phyloP scores from a whole-genome alignment of 2,329 filamentous ascomycete genomes.

The Aspergillus sp. region DNA sequence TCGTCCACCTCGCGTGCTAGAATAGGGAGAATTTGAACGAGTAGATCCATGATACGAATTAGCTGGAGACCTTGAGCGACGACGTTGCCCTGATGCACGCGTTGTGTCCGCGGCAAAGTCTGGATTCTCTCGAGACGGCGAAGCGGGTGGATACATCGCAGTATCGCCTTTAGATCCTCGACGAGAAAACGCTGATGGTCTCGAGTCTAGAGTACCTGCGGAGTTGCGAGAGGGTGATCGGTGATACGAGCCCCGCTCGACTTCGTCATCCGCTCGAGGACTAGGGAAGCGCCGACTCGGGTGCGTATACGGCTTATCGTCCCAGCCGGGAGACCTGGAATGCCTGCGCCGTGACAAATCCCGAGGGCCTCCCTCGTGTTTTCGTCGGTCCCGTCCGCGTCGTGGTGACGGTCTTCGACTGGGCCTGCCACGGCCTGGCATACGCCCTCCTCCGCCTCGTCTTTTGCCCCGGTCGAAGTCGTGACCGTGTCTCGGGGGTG shows the following conservation, averaged over 20 bases:
- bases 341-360: slow-evolving; percentile 27
- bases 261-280: slow-evolving; percentile 25
- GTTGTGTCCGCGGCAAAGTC: slow-evolving; percentile 33
- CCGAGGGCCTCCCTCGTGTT: slow-evolving; percentile 30
- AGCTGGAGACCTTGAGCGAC: slow-evolving; percentile 47
- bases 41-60: slow-evolving; percentile 61
- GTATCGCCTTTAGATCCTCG: slow-evolving; percentile 21
- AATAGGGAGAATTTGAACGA: slow-evolving; percentile 62
- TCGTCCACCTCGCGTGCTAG: slow-evolving; percentile 55
- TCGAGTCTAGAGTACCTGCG: slow-evolving; percentile 30
- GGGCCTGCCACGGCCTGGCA: slow-evolving; percentile 32
- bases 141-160: slow-evolving; percentile 30
- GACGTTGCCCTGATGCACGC: slow-evolving; percentile 28
- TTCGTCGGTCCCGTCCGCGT: slow-evolving; percentile 34
- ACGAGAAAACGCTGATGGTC: slow-evolving; percentile 28
- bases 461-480: slow-evolving; percentile 38
- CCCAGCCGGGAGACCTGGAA: slow-evolving; percentile 34
- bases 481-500: slow-evolving; percentile 30
- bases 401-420: slow-evolving; percentile 33
- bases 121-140: slow-evolving; percentile 34
- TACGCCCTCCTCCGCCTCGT: slow-evolving; percentile 36
- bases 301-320: slow-evolving; percentile 24
- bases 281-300: slow-evolving; percentile 30
- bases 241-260: slow-evolving; percentile 28
- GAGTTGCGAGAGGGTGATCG: slow-evolving; percentile 39